Percentiles rank a stretch among this genome's conserved stretches.
These are phyloP conservation scores for Raphanus raphanistrum DNA, from an alignment of 345 rosid species.

Conservation along the genomic window DNA sequence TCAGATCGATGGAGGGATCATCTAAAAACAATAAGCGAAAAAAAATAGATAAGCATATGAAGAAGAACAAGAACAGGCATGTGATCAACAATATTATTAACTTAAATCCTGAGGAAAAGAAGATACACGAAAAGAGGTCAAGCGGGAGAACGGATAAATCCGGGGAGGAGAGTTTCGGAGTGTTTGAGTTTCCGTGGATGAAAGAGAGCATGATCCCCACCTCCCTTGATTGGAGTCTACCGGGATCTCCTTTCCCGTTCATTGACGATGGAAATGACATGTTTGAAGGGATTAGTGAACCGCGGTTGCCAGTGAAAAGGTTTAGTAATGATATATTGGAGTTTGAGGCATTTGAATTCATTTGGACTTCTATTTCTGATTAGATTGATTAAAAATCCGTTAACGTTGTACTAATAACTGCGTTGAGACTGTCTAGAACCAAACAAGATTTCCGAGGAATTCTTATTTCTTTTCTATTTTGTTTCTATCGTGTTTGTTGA, in stretches of 20 bases:
- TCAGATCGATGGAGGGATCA: constrained; percentile 21
- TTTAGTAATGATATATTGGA: constrained; percentile 26
- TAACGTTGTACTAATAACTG: not conserved
- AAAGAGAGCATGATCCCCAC: constrained; percentile 52
- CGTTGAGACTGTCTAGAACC: constrained; percentile 9
- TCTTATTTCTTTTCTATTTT: not conserved
- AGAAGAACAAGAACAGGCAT: constrained; percentile 34
- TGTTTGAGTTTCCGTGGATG: constrained; percentile 71
- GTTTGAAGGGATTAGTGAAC: constrained; percentile 41
- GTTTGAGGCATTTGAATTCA: constrained; percentile 43
- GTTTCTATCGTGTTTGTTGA: not conserved
- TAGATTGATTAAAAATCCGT: not conserved
- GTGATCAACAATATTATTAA: not conserved
- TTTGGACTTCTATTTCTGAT: constrained; percentile 42
- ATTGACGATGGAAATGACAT: constrained; percentile 23
- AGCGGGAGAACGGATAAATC: constrained; percentile 4
- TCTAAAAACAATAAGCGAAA: constrained; percentile 29
- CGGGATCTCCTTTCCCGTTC: constrained; percentile 39
- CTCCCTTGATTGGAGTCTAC: constrained; percentile 48
- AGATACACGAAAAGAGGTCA: constrained; percentile 1
- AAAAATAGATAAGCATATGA: not conserved
- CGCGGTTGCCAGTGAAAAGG: constrained; percentile 42
- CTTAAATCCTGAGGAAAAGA: constrained; percentile 3
- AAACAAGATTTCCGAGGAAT: not conserved
- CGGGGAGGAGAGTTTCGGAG: constrained; percentile 38